Conservation (phyloP, 768 basidiomycete species). For the Strobilomyces echinocephalus region DNA sequence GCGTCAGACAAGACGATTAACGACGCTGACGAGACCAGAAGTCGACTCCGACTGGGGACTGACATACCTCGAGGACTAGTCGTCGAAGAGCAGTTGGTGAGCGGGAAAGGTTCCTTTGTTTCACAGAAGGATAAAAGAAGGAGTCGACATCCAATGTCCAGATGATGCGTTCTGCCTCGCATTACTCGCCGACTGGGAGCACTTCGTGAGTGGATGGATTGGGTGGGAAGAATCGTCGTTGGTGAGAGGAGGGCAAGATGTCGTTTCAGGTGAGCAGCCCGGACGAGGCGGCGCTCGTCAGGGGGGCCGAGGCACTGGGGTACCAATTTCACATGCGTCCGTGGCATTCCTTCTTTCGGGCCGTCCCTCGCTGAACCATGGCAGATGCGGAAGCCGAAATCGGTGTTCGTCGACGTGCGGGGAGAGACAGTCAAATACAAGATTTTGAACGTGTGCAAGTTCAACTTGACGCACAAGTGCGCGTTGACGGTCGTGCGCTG, state of each 20-base stretch:
- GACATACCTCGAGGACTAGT: too few species aligned
- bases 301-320: conserved; percentile 87
- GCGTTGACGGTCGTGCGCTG: conserved; percentile 93
- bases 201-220: too few species aligned
- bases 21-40: too few species aligned
- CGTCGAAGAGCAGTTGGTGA: too few species aligned
- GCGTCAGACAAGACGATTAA: too few species aligned
- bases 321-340: conserved; percentile 87
- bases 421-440: conserved; percentile 80
- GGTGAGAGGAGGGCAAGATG: conserved; percentile 85
- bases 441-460: conserved; percentile 95
- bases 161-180: too few species aligned
- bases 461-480: conserved; percentile 95
- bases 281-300: conserved; percentile 93
- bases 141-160: too few species aligned
- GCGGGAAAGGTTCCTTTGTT: too few species aligned
- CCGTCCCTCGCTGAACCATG: neutral
- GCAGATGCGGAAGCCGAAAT: conserved; percentile 93
- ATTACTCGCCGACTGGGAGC: too few species aligned
- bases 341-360: neutral
- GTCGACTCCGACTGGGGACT: too few species aligned
- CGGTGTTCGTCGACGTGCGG: conserved; percentile 81
- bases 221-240: too few species aligned
- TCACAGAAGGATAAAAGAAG: too few species aligned
- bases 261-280: conserved; percentile 95